Evolutionary conservation across 345 rosid species (phyloP).

Genomic region (Pelargonium nanum): DNA sequence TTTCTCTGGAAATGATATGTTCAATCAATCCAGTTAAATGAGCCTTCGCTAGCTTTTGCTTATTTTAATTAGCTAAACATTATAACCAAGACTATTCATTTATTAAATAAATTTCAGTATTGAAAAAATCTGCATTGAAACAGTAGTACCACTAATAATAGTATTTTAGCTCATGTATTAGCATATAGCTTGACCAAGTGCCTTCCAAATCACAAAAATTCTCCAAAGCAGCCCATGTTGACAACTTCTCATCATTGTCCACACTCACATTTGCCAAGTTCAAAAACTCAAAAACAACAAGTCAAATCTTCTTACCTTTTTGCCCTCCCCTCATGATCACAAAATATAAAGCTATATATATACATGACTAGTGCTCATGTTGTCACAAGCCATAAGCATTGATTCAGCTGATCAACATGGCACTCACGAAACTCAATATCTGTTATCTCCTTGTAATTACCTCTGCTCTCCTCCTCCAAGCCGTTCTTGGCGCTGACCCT

Average conservation of each 20-base stretch:
- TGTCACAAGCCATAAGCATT: background rate
- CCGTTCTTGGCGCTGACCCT: slow-evolving; percentile 18
- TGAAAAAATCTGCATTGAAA: no score
- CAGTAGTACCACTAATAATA: no score
- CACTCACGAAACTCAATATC: slow-evolving; percentile 6
- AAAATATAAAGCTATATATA: no score
- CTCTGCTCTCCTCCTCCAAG: slow-evolving; percentile 23
- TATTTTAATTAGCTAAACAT: no score
- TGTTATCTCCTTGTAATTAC: slow-evolving; percentile 3
- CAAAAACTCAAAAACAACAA: background rate
- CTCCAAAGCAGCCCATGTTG: slow-evolving; percentile 2
- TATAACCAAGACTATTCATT: no score
- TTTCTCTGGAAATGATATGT: no score
- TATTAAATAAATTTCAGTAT: no score
- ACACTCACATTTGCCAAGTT: background rate
- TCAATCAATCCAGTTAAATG: slow-evolving; percentile 57
- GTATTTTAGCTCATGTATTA: background rate
- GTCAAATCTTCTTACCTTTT: background rate
- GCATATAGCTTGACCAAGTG: background rate
- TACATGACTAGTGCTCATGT: background rate
- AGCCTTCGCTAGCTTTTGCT: no score
- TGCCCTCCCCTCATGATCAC: no score
- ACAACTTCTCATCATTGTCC: background rate
- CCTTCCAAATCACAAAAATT: background rate
- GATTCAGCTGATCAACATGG: slow-evolving; percentile 9